phyloP scores from a whole-genome alignment of 345 rosid species.

The Nasturtium officinale region DNA sequence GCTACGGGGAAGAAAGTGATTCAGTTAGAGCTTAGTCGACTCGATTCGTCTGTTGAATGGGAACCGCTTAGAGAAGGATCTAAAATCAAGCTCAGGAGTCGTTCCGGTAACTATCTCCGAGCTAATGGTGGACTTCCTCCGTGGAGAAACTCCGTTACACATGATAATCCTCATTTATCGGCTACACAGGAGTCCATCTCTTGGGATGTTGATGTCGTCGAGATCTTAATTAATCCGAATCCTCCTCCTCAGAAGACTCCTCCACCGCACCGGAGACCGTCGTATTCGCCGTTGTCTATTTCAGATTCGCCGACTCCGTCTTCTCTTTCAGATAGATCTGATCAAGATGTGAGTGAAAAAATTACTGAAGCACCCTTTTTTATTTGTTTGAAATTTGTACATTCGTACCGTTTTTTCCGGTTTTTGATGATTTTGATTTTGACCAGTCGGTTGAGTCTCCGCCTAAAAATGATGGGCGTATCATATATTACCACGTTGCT shows the following conservation, averaged over 20 bases:
- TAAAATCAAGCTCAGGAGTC: conserved; percentile 57
- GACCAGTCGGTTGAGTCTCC: conserved; percentile 78
- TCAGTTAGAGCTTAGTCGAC: conserved; percentile 55
- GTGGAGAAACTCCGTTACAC: conserved; percentile 78
- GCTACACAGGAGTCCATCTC: conserved; percentile 67
- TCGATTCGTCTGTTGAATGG: conserved; percentile 71
- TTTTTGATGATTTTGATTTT: background rate
- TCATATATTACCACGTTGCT: conserved; percentile 76
- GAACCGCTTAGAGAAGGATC: conserved; percentile 69
- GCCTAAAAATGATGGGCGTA: conserved; percentile 80
- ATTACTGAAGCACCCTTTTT: background rate
- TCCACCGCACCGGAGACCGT: conserved; percentile 51
- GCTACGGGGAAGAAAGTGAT: conserved; percentile 74
- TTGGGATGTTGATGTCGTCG: conserved; percentile 76
- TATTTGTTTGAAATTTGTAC: background rate
- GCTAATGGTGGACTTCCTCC: conserved; percentile 81
- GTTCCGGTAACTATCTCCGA: conserved; percentile 64
- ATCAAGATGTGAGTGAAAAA: conserved; percentile 61
- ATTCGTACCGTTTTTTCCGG: background rate
- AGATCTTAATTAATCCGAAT: conserved; percentile 44
- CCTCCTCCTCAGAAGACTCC: conserved; percentile 32
- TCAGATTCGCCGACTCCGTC: conserved; percentile 53
- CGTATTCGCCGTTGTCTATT: conserved; percentile 40
- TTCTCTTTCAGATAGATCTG: conserved; percentile 49
- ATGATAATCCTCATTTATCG: conserved; percentile 65